A percentile compares a stretch with the other conserved stretches of the same genome.
phyloP scores from a whole-genome alignment of 2,329 filamentous ascomycete species.

The Phaeosphaeria sp. region DNA sequence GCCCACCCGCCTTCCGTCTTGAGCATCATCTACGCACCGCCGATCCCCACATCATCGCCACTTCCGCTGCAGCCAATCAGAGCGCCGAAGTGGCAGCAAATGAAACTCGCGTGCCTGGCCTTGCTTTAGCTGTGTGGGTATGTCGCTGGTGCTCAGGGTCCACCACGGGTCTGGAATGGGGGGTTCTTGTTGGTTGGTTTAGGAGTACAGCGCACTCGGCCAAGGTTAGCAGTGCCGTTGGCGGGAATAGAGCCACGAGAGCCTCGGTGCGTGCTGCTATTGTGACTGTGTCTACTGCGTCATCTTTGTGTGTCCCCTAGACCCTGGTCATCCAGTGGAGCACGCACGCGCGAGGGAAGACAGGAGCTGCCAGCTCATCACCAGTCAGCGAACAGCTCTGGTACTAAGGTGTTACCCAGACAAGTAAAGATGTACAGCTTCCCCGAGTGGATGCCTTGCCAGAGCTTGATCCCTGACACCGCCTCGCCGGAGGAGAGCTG shows the following conservation, averaged over 20 bases:
- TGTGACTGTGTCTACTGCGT: no score
- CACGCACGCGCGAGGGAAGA: background rate
- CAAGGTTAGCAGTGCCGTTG: background rate
- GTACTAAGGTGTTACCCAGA: background rate
- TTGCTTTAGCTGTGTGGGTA: background rate
- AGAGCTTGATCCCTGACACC: constrained; percentile 27
- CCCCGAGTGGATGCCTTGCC: constrained; percentile 18
- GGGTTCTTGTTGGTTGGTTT: background rate
- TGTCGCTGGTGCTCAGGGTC: background rate
- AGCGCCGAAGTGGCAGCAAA: background rate
- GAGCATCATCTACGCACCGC: constrained; percentile 16
- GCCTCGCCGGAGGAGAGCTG: constrained; percentile 14
- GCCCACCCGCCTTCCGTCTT: constrained; percentile 20
- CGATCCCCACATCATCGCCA: constrained; percentile 32
- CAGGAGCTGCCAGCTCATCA: background rate
- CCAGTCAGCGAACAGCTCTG: constrained; percentile 7
- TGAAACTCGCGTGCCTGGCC: constrained; percentile 41
- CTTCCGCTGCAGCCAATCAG: constrained; percentile 2
- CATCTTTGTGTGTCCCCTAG: background rate
- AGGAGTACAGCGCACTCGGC: no score
- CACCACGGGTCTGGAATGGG: background rate
- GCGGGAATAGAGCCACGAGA: background rate
- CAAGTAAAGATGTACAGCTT: constrained; percentile 6
- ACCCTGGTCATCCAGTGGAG: constrained; percentile 5
- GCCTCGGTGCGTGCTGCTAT: background rate